These are phyloP conservation scores for Echinochloa phyllopogon DNA, from an alignment of 176 grass and related monocot genomes.

Conservation along the genomic window DNA sequence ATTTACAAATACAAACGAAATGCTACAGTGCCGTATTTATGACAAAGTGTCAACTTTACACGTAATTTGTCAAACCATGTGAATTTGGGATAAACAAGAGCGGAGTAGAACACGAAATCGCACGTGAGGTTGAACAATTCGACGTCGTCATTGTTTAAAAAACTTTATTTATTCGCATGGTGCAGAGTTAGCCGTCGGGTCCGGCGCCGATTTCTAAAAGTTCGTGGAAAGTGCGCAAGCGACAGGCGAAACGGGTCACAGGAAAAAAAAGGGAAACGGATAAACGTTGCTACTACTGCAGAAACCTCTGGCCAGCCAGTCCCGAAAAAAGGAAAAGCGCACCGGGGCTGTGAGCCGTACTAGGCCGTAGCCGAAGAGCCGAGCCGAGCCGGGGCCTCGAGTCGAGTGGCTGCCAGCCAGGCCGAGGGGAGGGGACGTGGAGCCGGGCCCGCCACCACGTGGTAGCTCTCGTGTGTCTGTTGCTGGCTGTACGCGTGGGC, in stretches of 20 bases:
- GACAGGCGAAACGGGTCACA: not conserved
- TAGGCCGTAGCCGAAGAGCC: not conserved
- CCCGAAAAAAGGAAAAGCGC: not conserved
- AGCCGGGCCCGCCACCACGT: constrained; percentile 25
- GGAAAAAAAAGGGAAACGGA: not conserved
- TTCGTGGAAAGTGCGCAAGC: not conserved
- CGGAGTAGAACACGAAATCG: not conserved
- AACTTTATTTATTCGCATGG: not conserved
- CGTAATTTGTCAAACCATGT: not conserved
- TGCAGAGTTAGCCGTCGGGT: too few relatives aligned
- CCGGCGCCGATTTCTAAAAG: not conserved
- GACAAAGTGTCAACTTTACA: too few relatives aligned
- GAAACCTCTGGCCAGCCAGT: too few relatives aligned
- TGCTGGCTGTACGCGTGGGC: not conserved
- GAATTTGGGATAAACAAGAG: not conserved
- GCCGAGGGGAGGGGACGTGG: not conserved
- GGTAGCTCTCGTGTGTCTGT: not conserved
- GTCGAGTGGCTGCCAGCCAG: not conserved
- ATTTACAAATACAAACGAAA: too few relatives aligned
- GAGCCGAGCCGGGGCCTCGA: not conserved
- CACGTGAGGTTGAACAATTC: not conserved
- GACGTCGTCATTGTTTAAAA: not conserved
- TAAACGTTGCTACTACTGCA: not conserved
- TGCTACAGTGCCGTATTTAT: too few relatives aligned
- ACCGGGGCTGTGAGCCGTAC: not conserved